These are phyloP conservation scores for Arthromyces matolae DNA, from an alignment of 768 basidiomycete species.

Conservation along the genomic window DNA sequence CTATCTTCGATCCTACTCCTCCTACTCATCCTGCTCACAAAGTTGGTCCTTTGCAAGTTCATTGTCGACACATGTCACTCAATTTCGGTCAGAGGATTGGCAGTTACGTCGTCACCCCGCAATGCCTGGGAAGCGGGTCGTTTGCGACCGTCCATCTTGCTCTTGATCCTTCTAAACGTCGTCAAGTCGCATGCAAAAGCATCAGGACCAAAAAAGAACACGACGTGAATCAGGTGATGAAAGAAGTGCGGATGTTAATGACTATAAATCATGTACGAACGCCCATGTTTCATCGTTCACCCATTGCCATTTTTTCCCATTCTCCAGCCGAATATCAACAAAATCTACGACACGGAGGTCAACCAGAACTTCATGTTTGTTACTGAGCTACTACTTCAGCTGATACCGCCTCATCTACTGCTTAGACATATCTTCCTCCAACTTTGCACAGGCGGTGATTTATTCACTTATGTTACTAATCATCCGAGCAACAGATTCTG, in stretches of 20 bases:
- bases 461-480: constrained; percentile 81
- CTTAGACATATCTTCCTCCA: constrained; percentile 80
- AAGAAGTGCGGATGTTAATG: constrained; percentile 73
- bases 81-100: constrained; percentile 44
- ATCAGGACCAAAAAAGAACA: constrained; percentile 61
- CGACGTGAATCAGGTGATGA: constrained; percentile 63
- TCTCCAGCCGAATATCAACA: constrained; percentile 74
- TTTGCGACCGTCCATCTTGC: constrained; percentile 83
- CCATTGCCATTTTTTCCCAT: constrained; percentile 22
- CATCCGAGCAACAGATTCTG: constrained; percentile 45
- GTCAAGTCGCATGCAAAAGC: constrained; percentile 83
- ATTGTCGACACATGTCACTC: background rate
- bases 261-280: constrained; percentile 63
- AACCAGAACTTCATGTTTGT: constrained; percentile 56
- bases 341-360: constrained; percentile 66
- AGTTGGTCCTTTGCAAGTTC: constrained; percentile 27
- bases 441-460: constrained; percentile 80
- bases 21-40: constrained; percentile 52
- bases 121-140: constrained; percentile 76
- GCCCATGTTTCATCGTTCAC: background rate
- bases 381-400: too few species aligned
- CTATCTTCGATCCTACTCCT: constrained; percentile 60
- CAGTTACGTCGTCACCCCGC: constrained; percentile 68
- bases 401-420: constrained; percentile 9
- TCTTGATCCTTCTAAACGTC: constrained; percentile 55